Evolutionary conservation across 768 basidiomycete species (phyloP).

Genomic region (Saitozyma podzolica): DNA sequence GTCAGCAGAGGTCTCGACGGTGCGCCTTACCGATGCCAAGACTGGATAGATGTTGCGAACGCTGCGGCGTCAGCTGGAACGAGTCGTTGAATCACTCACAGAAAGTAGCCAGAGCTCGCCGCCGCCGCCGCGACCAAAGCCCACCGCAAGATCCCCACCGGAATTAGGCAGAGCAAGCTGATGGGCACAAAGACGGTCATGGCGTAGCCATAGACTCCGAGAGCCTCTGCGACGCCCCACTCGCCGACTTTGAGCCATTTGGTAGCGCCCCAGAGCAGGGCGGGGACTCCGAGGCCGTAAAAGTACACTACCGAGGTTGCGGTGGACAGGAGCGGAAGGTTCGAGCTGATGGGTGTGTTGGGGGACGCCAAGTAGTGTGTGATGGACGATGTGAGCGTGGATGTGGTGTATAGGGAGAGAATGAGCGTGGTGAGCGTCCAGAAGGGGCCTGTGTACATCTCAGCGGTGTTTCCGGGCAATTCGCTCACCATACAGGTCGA

Average conservation of each 20-base stretch:
- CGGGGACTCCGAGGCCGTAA: conserved; percentile 80
- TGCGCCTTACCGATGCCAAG: conserved; percentile 57
- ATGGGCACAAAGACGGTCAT: conserved; percentile 51
- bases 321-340: conserved; percentile 80
- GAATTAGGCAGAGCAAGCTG: conserved; percentile 71
- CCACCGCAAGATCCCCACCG: conserved; percentile 80
- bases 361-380: conserved; percentile 71
- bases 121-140: conserved; percentile 71
- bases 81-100: conserved; percentile 53
- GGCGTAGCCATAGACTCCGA: conserved; percentile 56
- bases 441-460: conserved; percentile 78
- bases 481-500: conserved; percentile 54
- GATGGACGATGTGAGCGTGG: conserved; percentile 85
- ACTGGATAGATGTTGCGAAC: conserved; percentile 74
- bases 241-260: conserved; percentile 84
- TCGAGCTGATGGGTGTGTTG: conserved; percentile 36
- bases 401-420: conserved; percentile 88
- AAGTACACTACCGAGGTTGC: conserved; percentile 75
- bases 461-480: conserved; percentile 1
- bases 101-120: conserved; percentile 80
- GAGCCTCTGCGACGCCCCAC: conserved; percentile 76
- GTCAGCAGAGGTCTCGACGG: conserved; percentile 58
- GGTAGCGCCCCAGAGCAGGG: conserved; percentile 78
- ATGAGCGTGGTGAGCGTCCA: conserved; percentile 97
- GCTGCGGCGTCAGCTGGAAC: conserved; percentile 13